Evolutionary conservation across 495 filamentous ascomycete species (phyloP).

Genomic region (Viridothelium virens): DNA sequence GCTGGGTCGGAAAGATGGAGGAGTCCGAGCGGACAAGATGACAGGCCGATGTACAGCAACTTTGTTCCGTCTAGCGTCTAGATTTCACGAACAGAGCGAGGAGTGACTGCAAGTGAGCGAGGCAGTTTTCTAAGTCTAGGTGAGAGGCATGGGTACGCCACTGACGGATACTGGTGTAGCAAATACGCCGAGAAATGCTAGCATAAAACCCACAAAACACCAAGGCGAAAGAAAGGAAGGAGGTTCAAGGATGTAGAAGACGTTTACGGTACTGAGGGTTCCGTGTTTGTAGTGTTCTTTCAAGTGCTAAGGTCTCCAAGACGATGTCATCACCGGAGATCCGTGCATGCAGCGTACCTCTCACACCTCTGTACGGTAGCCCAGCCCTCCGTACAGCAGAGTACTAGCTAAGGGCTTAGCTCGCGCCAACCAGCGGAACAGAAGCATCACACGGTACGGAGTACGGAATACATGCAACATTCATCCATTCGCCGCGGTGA

Average conservation of each 20-base stretch:
- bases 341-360: too few relatives aligned
- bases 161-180: background rate
- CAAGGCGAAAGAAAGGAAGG: background rate
- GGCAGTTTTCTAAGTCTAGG: background rate
- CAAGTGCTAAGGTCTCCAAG: background rate
- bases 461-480: too few relatives aligned
- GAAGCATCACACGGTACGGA: too few relatives aligned
- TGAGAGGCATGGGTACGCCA: too few relatives aligned
- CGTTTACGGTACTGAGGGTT: too few relatives aligned
- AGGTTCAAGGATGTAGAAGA: background rate
- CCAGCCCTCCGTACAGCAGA: too few relatives aligned
- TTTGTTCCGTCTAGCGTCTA: background rate
- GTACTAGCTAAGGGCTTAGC: too few relatives aligned
- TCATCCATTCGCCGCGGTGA: background rate
- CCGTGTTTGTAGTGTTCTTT: too few relatives aligned
- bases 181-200: conserved; percentile 3
- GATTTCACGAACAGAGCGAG: background rate
- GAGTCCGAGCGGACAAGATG: background rate
- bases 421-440: too few relatives aligned
- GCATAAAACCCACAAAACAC: background rate
- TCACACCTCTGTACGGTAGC: too few relatives aligned
- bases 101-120: background rate
- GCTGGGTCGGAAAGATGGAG: background rate
- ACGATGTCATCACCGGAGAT: background rate
- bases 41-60: background rate